phyloP scores from a whole-genome alignment of 441 rosid genomes.

The Eruca vesicaria region DNA sequence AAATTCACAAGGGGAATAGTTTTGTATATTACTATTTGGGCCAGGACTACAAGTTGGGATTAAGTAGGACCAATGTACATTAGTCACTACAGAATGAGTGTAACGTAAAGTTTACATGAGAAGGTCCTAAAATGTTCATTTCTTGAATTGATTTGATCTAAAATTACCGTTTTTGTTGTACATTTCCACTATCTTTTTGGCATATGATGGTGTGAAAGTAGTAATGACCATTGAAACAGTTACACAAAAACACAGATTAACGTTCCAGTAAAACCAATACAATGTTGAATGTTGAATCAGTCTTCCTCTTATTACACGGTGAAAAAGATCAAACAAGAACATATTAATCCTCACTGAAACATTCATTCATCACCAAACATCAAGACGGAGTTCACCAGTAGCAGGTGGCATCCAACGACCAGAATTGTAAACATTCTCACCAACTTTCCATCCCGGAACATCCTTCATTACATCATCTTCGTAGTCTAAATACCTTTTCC shows the following conservation, averaged over 20 bases:
- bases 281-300: conserved; percentile 27
- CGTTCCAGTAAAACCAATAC: conserved; percentile 8
- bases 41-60: conserved; percentile 30
- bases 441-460: conserved; percentile 95
- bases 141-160: conserved; percentile 57
- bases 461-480: conserved; percentile 96
- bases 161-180: conserved; percentile 84
- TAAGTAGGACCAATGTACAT: conserved; percentile 35
- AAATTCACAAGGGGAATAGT: conserved; percentile 1
- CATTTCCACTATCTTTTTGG: conserved; percentile 74
- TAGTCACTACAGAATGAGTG: background rate
- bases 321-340: conserved; percentile 9
- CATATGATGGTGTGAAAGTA: conserved; percentile 46
- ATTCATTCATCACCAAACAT: conserved; percentile 64
- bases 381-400: conserved; percentile 91
- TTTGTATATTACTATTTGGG: conserved; percentile 16
- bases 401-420: conserved; percentile 97
- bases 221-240: background rate
- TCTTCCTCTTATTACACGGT: conserved; percentile 9
- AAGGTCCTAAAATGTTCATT: conserved; percentile 35
- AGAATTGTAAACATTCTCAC: conserved; percentile 87
- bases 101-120: conserved; percentile 22
- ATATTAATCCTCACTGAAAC: background rate
- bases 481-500: conserved; percentile 89
- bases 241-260: background rate